Conservation (phyloP, 2,329 filamentous ascomycete species). For the Diaporthe ilicicola region DNA sequence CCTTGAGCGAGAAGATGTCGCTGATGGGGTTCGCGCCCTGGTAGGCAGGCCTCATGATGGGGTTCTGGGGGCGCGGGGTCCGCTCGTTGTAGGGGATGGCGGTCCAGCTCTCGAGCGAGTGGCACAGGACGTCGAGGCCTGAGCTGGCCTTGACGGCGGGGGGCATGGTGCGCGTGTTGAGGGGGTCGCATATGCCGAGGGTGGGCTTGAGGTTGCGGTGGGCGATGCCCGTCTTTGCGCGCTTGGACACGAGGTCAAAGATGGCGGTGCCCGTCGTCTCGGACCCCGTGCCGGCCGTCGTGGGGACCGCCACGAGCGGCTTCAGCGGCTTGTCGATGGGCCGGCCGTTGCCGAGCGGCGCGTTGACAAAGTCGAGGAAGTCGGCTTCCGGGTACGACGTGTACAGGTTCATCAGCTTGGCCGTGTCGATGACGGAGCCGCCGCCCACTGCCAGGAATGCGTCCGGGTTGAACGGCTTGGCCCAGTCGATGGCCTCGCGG, state of each 20-base stretch:
- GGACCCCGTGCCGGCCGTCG: conserved; percentile 86
- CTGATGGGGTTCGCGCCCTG: conserved; percentile 98
- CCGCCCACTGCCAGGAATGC: conserved; percentile 92
- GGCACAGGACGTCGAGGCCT: conserved; percentile 93
- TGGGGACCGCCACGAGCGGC: conserved; percentile 84
- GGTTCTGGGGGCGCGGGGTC: conserved; percentile 83
- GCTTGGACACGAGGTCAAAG: conserved; percentile 90
- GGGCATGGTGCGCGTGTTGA: conserved; percentile 97
- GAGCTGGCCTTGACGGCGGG: conserved; percentile 91
- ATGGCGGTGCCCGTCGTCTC: conserved; percentile 98
- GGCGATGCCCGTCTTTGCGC: conserved; percentile 94
- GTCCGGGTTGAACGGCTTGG: conserved; percentile 82
- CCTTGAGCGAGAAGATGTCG: conserved; percentile 93
- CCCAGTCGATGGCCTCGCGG: conserved; percentile 83
- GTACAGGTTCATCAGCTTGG: conserved; percentile 98
- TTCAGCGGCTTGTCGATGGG: conserved; percentile 76
- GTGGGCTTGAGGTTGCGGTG: conserved; percentile 96
- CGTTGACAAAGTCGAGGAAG: conserved; percentile 98
- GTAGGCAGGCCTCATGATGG: conserved; percentile 90
- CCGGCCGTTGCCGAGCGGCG: conserved; percentile 84
- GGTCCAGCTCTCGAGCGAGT: conserved; percentile 96
- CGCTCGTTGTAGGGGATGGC: conserved; percentile 94
- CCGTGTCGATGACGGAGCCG: conserved; percentile 96
- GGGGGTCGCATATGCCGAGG: conserved; percentile 82
- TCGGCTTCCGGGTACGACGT: conserved; percentile 89